Evolutionary conservation across 139 green algal genomes (phyloP), one percentile per base, ranked within the genome.

Genomic region (Desmodesmus armatus): DNA sequence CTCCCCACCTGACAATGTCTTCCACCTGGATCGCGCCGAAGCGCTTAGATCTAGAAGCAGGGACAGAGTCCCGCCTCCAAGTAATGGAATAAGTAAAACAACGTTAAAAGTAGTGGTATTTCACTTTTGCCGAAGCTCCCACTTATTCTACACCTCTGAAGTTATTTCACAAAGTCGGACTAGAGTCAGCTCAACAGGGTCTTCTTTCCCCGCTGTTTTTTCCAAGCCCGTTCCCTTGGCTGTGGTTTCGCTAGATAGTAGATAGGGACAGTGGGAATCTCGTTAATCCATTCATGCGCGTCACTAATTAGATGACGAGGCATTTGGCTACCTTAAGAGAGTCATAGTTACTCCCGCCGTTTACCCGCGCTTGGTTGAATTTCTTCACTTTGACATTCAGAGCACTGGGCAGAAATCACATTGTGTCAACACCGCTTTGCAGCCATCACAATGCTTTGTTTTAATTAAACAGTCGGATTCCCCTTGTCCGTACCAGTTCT

Each of bases 391-490:
- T 29, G 29, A 23, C 23, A 31, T 31, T 72, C 23, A 97, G 94
- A 98, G 95, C 95, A 98, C 94, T 97, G 93, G 94, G 95, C 94
- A 98, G 94, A 97, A 98, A 97, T 97, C 95, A 98, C 95, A 97
- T 95, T 96, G 95, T 94, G 93, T 98, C 94, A 97, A 96, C 92
- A 98, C 95, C 93, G n/a, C 90, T 90, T 96, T 95, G 88, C 87
- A 92, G 93, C 94, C 94, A 96, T 97, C 95, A 94, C 94, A 96
- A 96, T 97, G 94, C 93, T 97, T 96, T 97, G 93, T 98, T 98
- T 96, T 97, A 97, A 98, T 97, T 98, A 98, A 96, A 98, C 94
- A 98, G 94, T 98, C 94, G 93, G 94, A 98, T 96, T 96, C 94
- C 94, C 94, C 94, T 97, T 97, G 94, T 98, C 93, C 94, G 93